Percentiles rank a stretch among this genome's conserved stretches.
Conservation (phyloP, 495 filamentous ascomycete species). For the Venustampulla echinocandica region DNA sequence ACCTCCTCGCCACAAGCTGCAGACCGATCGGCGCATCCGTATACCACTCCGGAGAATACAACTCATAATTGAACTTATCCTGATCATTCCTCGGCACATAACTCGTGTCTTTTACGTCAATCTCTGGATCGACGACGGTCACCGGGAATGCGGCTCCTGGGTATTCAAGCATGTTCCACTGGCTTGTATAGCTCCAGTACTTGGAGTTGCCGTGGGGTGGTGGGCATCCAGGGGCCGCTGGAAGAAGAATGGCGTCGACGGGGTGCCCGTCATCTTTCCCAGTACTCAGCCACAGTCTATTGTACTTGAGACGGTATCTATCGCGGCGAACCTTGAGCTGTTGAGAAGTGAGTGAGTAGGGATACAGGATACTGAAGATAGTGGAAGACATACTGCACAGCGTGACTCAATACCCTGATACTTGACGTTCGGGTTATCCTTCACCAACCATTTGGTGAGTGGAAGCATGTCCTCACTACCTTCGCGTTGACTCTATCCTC, state of each 20-base stretch:
- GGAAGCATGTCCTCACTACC: too few relatives aligned
- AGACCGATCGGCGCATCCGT: slow-evolving; percentile 41
- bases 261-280: slow-evolving; percentile 11
- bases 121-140: slow-evolving; percentile 34
- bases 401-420: too few relatives aligned
- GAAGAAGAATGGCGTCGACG: slow-evolving; percentile 65
- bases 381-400: too few relatives aligned
- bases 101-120: slow-evolving; percentile 22
- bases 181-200: slow-evolving; percentile 63
- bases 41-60: slow-evolving; percentile 27
- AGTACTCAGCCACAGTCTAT: slow-evolving; percentile 49
- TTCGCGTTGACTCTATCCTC: too few relatives aligned
- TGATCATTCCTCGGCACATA: slow-evolving; percentile 34
- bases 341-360: too few relatives aligned
- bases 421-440: too few relatives aligned
- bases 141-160: slow-evolving; percentile 52
- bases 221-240: slow-evolving; percentile 50
- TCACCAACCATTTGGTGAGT: too few relatives aligned
- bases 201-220: slow-evolving; percentile 49
- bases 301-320: slow-evolving; percentile 48
- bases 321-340: too few relatives aligned
- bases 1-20: slow-evolving; percentile 40
- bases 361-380: too few relatives aligned
- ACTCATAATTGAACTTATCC: slow-evolving; percentile 26
- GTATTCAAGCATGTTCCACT: slow-evolving; percentile 69